A percentile compares a stretch with the other conserved stretches of the same genome.
phyloP scores from a whole-genome alignment of 345 rosid species.

The Ailanthus altissimus region DNA sequence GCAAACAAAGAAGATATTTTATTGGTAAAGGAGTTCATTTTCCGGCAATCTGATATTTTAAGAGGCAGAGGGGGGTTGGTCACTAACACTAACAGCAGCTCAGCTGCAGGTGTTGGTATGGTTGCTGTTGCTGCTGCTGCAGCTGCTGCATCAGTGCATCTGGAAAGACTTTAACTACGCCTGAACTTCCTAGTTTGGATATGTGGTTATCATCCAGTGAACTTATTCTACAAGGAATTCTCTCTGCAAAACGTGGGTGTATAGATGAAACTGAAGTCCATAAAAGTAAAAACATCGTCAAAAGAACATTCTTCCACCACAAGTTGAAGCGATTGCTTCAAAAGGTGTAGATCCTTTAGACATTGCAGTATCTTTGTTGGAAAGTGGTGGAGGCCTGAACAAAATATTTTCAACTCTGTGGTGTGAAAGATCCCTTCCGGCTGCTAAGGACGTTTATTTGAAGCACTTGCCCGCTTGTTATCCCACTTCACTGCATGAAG shows the following conservation, averaged over 20 bases:
- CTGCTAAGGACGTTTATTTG: conserved; percentile 76
- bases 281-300: conserved; percentile 62
- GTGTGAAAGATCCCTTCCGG: conserved; percentile 76
- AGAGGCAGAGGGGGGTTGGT: conserved; percentile 78
- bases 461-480: conserved; percentile 70
- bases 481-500: conserved; percentile 68
- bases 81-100: conserved; percentile 46
- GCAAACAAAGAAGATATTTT: conserved; percentile 60
- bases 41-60: conserved; percentile 66
- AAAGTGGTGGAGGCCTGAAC: conserved; percentile 67
- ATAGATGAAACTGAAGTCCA: conserved; percentile 48
- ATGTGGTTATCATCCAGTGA: conserved; percentile 67
- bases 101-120: conserved; percentile 74
- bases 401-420: conserved; percentile 65
- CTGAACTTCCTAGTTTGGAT: conserved; percentile 71
- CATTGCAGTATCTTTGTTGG: conserved; percentile 61
- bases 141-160: conserved; percentile 80
- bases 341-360: conserved; percentile 53
- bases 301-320: conserved; percentile 38
- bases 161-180: conserved; percentile 49
- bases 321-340: conserved; percentile 46
- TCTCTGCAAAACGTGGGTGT: conserved; percentile 52
- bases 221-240: conserved; percentile 52
- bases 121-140: conserved; percentile 89
- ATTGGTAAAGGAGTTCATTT: conserved; percentile 71